phyloP scores from a whole-genome alignment of 306 rosid genomes.

The Inga leiocalycina region DNA sequence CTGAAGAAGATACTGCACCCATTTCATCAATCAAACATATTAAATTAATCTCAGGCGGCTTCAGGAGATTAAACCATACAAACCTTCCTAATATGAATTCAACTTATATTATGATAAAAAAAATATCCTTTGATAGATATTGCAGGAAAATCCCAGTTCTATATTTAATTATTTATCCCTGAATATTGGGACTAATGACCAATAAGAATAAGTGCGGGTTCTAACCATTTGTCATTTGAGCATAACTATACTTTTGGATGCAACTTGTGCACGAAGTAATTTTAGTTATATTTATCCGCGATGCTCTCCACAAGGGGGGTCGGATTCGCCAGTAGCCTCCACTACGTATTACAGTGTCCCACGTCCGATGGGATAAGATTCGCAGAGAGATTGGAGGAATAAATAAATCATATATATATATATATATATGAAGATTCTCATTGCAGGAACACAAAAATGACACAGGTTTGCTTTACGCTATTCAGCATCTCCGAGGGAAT shows the following conservation, averaged over 20 bases:
- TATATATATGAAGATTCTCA: background rate
- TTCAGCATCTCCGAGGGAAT: slow-evolving; percentile 43
- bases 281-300: background rate
- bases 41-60: too few species aligned
- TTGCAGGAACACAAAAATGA: background rate
- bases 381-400: background rate
- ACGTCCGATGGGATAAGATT: slow-evolving; percentile 35
- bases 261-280: background rate
- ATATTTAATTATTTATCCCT: background rate
- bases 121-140: too few species aligned
- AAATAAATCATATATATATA: too few species aligned
- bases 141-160: background rate
- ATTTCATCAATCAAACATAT: background rate
- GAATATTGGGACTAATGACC: background rate
- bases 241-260: background rate
- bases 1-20: slow-evolving; percentile 53
- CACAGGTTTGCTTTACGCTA: slow-evolving; percentile 46
- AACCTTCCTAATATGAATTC: background rate
- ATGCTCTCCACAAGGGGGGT: background rate
- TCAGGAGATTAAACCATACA: background rate
- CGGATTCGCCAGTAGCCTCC: slow-evolving; percentile 4
- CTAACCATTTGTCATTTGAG: background rate
- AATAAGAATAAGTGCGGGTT: background rate
- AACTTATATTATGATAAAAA: too few species aligned
- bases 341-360: background rate